Base-by-base conservation (phyloP, 225 moss, liverwort and hornwort species). In the Rhytidiadelphus loreus region DNA sequence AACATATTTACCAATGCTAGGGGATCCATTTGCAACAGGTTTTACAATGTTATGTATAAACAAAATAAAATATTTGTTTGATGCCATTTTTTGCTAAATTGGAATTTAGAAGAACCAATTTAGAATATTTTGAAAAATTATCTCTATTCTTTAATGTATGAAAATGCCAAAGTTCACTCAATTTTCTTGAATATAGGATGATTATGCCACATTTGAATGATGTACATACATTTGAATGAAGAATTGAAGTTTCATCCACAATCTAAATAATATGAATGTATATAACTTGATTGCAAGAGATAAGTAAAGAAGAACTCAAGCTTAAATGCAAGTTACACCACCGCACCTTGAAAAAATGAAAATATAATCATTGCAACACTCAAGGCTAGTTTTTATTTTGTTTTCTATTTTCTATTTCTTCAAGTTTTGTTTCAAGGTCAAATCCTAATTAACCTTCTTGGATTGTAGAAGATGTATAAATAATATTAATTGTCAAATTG, bases 271-370 rank as follows among this genome's bases (percentile, higher is more conserved):
- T 44, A 28, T 17, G 3, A 72, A 44, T 44, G 44, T 72, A 44
- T 9, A 72, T 72, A 43, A 12, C 9, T 44, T 28, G 3, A 44
- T 9, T 28, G 2, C 9, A 29, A 29, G 17, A 10, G 44, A 3
- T n/a, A n/a, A n/a, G n/a, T 0, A 72, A 72, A 0, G 43, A 72
- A 44, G 5, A 72, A 72, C 1, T 0, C 26, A 26, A 44, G 1
- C 1, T 44, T 9, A 6, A 44, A 44, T 14, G 9, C 3, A 72
- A 72, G 9, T 44, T 44, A 9, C 1, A 46, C 6, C 29, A 28
- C 0, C 29, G 2, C 6, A 73, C 6, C 28, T n/a, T 17, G 13
- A 46, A 73, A 72, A 16, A 11, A 73, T 73, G 11, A 29, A 73
- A 46, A 46, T 18, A 29, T 43, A 44, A 28, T 72, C 16, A 26